Evolutionary conservation across 177 flowering plant species (phyloP).

Genomic region (Tripterygium wilfordii): DNA sequence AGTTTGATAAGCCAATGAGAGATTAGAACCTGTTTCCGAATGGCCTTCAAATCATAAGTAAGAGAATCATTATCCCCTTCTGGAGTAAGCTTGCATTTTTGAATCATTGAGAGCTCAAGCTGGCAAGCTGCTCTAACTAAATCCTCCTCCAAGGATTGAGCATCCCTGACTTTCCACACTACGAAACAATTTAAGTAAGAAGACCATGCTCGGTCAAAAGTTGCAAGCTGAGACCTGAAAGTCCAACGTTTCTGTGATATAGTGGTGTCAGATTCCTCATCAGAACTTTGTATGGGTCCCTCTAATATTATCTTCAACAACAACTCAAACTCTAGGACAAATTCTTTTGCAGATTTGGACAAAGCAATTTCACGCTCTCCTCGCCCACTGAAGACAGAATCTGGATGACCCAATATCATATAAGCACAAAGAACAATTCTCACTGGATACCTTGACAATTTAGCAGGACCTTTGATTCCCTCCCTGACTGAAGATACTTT

Average conservation of each 20-base stretch:
- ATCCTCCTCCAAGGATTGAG: constrained; percentile 77
- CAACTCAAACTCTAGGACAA: constrained; percentile 66
- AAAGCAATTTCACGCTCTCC: constrained; percentile 78
- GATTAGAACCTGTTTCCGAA: constrained; percentile 80
- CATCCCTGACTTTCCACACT: constrained; percentile 97
- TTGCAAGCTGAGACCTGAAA: constrained; percentile 71
- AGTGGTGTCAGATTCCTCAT: constrained; percentile 30
- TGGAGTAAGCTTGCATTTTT: constrained; percentile 75
- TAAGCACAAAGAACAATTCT: constrained; percentile 92
- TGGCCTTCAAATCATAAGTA: constrained; percentile 88
- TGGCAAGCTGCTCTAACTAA: constrained; percentile 96
- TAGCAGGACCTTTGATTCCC: constrained; percentile 22
- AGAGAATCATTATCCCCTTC: constrained; percentile 53
- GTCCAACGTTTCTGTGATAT: constrained; percentile 34
- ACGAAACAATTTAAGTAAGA: constrained; percentile 80
- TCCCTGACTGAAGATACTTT: constrained; percentile 27
- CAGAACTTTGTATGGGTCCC: constrained; percentile 39
- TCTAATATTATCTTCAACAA: constrained; percentile 58
- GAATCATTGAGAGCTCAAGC: constrained; percentile 93
- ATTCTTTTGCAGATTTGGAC: constrained; percentile 59
- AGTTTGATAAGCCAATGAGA: too few species aligned
- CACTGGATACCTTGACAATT: constrained; percentile 70
- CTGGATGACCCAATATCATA: constrained; percentile 96
- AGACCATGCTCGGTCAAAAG: constrained; percentile 92
- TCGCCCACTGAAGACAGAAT: constrained; percentile 87